Base-by-base conservation (phyloP, 495 filamentous ascomycete genomes). In the Neurospora sp. region DNA sequence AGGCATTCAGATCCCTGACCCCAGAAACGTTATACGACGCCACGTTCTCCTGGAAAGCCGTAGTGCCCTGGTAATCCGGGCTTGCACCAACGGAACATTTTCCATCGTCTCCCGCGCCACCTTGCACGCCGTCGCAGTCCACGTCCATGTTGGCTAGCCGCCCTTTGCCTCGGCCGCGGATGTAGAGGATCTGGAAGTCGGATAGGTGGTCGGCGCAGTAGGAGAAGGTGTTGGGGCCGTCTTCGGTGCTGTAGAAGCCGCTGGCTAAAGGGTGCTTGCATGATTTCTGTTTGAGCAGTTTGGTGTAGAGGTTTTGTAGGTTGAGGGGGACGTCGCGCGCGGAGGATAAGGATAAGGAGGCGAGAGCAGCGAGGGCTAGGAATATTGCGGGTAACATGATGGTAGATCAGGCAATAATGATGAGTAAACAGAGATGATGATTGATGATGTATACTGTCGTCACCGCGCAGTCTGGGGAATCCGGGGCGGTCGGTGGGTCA, bases 121-220 rank as follows among this genome's bases (percentile, higher is more conserved):
- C 78, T 69, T 87, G 83, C 0, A 79, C 76, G 4, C 90, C 90
- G 73, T 92, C 90, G 76, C 90, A 91, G 80, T 92, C 90, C 45
- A 92, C 82, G 74, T 92, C 90, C 87, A 91, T 90, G 78, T 88
- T 83, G 44, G 82, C 78, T 6, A 84, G 76, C 0, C 77, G 71
- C 37, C 79, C 79, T 3, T 16, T 16, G 53, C 74, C 69, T 0
- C 71, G 74, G 27, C 53, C 53, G 53, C 53, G 27, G 61, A 83
- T 69, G 72, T 80, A 85, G 75, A 84, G 78, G 70, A 83, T 76
- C 42, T 74, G 73, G 16, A 69, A 71, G 27, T 76, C 71, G 8
- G 73, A 16, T 9, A 80, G 69, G 69, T 79, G 78, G 74, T 84
- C 81, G 35, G 79, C 80, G 72, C 81, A 84, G 78, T 83, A 84